phyloP scores from a whole-genome alignment of 768 basidiomycete species.

The Lenzites betulinus region DNA sequence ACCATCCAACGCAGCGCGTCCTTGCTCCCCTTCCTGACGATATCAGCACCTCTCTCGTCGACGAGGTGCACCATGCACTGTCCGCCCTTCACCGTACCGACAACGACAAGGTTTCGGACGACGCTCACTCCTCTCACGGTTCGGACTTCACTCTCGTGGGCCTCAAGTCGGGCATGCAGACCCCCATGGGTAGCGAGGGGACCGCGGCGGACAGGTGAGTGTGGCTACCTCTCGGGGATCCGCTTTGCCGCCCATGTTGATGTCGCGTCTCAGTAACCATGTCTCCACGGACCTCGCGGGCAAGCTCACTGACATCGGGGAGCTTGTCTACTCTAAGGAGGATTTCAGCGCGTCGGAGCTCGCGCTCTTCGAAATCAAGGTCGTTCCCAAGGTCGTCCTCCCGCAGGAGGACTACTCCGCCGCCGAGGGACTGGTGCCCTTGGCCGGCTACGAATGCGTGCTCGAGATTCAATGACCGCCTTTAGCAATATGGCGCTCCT shows the following conservation, averaged over 20 bases:
- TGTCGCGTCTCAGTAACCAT: background rate
- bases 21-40: slow-evolving; percentile 4
- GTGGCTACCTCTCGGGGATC: background rate
- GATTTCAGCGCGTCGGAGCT: background rate
- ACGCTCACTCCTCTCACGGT: background rate
- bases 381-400: background rate
- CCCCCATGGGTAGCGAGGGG: background rate
- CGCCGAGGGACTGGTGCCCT: background rate
- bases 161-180: background rate
- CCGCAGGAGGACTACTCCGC: slow-evolving; percentile 3
- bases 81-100: background rate
- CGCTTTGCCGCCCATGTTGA: too few species aligned
- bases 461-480: background rate
- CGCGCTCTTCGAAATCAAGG: slow-evolving; percentile 7
- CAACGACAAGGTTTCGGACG: background rate
- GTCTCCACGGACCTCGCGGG: background rate
- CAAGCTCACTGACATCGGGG: background rate
- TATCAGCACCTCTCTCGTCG: background rate
- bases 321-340: background rate
- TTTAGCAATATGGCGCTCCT: too few species aligned
- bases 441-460: background rate
- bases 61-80: background rate
- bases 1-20: background rate
- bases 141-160: background rate
- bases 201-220: background rate